These are phyloP conservation scores for Plantago coronopus DNA, from an alignment of 305 asterid genomes.

Conservation along the genomic window DNA sequence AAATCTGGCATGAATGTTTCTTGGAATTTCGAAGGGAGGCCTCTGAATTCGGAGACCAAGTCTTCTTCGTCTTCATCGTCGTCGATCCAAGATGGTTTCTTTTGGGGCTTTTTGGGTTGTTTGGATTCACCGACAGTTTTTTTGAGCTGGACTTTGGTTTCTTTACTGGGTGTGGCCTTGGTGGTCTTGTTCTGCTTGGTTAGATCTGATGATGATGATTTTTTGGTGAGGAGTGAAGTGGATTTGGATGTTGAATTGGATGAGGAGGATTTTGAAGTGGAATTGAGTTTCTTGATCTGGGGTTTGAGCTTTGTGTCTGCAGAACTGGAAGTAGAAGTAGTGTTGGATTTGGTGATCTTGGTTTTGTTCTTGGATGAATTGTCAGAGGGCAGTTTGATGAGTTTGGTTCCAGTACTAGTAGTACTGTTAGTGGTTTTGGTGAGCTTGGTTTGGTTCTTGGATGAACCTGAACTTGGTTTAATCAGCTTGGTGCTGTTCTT, in stretches of 20 bases:
- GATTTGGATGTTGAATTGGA: constrained; percentile 36
- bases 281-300: constrained; percentile 56
- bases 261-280: constrained; percentile 37
- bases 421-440: constrained; percentile 29
- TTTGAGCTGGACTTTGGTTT: constrained; percentile 30
- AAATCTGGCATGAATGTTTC: constrained; percentile 76
- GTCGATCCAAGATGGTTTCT: constrained; percentile 43
- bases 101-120: constrained; percentile 31
- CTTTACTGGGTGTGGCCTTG: constrained; percentile 16
- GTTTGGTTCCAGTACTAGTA: constrained; percentile 32
- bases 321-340: constrained; percentile 27
- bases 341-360: constrained; percentile 35
- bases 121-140: constrained; percentile 24
- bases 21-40: constrained; percentile 73
- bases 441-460: constrained; percentile 37
- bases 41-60: constrained; percentile 58
- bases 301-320: constrained; percentile 29
- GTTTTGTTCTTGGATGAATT: constrained; percentile 43
- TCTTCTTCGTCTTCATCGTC: constrained; percentile 45
- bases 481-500: constrained; percentile 28
- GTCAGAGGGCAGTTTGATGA: constrained; percentile 26
- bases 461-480: constrained; percentile 10
- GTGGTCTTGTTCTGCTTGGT: constrained; percentile 48
- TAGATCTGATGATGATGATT: constrained; percentile 42
- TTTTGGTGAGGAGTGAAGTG: constrained; percentile 31